phyloP scores from a whole-genome alignment of 2,329 filamentous ascomycete genomes.

The Aspergillus japonicus region DNA sequence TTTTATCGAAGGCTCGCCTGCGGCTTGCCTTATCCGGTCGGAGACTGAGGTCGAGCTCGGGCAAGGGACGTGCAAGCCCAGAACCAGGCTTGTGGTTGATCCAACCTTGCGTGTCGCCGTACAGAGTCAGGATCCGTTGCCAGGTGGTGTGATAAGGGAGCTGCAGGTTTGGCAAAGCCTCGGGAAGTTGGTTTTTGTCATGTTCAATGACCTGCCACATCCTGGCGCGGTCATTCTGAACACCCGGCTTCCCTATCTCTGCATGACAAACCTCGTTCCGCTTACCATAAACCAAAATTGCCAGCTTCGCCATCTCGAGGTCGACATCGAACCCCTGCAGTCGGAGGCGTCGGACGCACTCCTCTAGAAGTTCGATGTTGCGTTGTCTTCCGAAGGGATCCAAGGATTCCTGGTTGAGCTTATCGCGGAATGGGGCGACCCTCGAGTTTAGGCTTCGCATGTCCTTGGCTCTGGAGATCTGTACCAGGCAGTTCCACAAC shows the following conservation, averaged over 20 bases:
- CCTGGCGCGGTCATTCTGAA: not conserved
- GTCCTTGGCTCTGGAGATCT: not conserved
- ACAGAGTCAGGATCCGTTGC: not conserved
- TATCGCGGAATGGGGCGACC: slow-evolving; percentile 3
- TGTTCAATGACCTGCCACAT: not conserved
- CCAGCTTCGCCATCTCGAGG: not conserved
- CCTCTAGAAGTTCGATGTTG: not conserved
- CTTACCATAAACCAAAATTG: not conserved
- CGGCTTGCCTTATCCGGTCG: no score
- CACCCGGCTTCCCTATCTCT: not conserved
- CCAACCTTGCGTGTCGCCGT: not conserved
- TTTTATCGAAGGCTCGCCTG: no score
- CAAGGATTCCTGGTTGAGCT: slow-evolving; percentile 1
- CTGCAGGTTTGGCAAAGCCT: not conserved
- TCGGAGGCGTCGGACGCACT: not conserved
- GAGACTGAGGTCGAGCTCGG: no score
- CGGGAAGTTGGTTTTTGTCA: not conserved
- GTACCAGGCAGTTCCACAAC: not conserved
- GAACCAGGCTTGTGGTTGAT: no score
- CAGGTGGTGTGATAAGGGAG: not conserved
- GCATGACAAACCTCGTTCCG: not conserved
- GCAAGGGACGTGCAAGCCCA: no score
- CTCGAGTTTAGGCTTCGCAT: not conserved
- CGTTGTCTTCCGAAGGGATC: not conserved
- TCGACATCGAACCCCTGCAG: not conserved